Base-by-base conservation (phyloP, 306 rosid genomes). In the Pachyrhizus erosus region DNA sequence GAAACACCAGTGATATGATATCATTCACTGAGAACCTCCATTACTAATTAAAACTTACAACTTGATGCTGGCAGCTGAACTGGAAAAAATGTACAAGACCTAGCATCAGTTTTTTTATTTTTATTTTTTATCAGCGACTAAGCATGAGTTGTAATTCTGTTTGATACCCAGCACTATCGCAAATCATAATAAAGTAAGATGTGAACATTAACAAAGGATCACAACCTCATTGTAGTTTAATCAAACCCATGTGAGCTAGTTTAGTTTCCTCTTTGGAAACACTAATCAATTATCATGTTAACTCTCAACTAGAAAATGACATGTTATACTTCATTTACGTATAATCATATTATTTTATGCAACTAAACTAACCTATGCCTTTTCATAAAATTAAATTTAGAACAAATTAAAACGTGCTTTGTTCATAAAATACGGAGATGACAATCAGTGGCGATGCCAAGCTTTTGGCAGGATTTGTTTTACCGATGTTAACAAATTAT, bases 141-240 rank as follows among this genome's bases (percentile, higher is more conserved):
- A n/a, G n/a, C n/a, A n/a, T n/a, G n/a, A n/a, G n/a, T n/a, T n/a
- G 40, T 37, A 37, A 37, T 37, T 37, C 40, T 37, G 40, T 37
- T 37, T 37, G 40, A 37, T 37, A 37, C 5, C 6, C 40, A 37
- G 40, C 40, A 5, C 40, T 37, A 37, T 64, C 70, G 26, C 60
- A 33, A 70, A 49, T 54, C 73, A 14, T 54, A 72, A 72, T 78
- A 73, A 72, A 42, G 33, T 78, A 72, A 42, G 33, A 51, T 49
- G 87, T 78, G 78, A 84, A 79, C 84, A 29, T 84, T 84, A 52
- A 65, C 43, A 31, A 37, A 48, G 51, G 76, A 52, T 71, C 67
- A 23, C 45, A 39, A 40, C 5, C 57, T 73, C 73, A 64, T 42
- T 31, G 21, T 65, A 0, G 70, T 62, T 83, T 77, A 73, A 27